Percentiles rank a stretch among this genome's conserved stretches.
Conservation (phyloP, 352 stramenopile species). For the Globisporangium radiosum region DNA sequence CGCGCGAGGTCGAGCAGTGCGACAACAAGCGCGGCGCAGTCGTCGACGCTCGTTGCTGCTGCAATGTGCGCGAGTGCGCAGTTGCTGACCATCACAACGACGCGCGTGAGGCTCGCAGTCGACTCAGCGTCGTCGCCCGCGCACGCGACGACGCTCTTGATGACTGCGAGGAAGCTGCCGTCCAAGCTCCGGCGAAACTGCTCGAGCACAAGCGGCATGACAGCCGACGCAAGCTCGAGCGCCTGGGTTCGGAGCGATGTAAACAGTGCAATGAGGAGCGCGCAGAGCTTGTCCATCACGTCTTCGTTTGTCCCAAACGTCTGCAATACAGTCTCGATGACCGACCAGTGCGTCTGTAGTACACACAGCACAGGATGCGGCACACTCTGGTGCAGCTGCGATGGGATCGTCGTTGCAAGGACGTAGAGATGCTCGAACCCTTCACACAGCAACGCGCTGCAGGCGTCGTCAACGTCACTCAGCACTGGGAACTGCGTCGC, state of each 20-base stretch:
- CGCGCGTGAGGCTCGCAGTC: constrained; percentile 49
- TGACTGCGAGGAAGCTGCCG: constrained; percentile 55
- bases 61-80: constrained; percentile 52
- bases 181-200: constrained; percentile 58
- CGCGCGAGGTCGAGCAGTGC: constrained; percentile 53
- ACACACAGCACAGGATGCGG: constrained; percentile 49
- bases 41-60: constrained; percentile 36
- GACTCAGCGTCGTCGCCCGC: constrained; percentile 55
- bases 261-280: constrained; percentile 50
- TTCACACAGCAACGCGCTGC: constrained; percentile 46
- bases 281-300: constrained; percentile 49
- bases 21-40: constrained; percentile 41
- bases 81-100: constrained; percentile 56
- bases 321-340: constrained; percentile 44
- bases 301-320: constrained; percentile 50
- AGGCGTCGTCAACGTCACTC: constrained; percentile 37
- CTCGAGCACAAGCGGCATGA: constrained; percentile 55
- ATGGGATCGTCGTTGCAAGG: constrained; percentile 43
- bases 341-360: constrained; percentile 48
- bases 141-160: constrained; percentile 63
- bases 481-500: constrained; percentile 35
- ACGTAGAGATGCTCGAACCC: constrained; percentile 57
- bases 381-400: constrained; percentile 57
- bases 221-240: constrained; percentile 46
- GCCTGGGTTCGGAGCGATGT: constrained; percentile 55